Evolutionary conservation across 78 protist species (phyloP).

Genomic region (Dictyostelium capitatum): DNA sequence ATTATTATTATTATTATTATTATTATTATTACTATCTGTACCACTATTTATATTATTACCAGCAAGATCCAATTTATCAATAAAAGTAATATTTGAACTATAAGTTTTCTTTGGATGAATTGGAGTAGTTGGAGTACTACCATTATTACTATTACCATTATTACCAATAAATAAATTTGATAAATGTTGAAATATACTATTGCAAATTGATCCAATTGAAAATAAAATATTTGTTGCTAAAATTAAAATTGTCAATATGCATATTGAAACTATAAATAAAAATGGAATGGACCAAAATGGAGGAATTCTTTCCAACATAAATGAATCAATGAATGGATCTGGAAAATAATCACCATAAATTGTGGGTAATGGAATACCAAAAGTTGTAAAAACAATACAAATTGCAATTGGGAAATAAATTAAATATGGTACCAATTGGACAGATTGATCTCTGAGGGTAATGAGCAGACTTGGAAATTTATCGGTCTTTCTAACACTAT

Average conservation of each 20-base stretch:
- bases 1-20: neutral
- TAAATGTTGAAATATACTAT: neutral
- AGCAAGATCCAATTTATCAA: constrained; percentile 6
- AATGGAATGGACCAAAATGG: constrained; percentile 75
- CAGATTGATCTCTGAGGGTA: constrained; percentile 34
- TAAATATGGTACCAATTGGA: constrained; percentile 26
- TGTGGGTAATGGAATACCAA: constrained; percentile 30
- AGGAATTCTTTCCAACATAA: constrained; percentile 62
- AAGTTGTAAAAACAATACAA: constrained; percentile 18
- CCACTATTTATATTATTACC: neutral
- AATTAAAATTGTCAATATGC: constrained; percentile 55
- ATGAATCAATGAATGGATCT: constrained; percentile 45
- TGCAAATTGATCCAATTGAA: constrained; percentile 23
- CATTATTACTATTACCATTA: neutral
- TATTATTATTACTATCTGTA: neutral
- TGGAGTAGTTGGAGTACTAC: constrained; percentile 2
- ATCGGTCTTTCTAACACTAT: constrained; percentile 32
- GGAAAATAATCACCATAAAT: constrained; percentile 33
- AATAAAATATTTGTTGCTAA: constrained; percentile 28
- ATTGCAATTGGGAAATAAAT: constrained; percentile 16
- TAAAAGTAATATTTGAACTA: neutral
- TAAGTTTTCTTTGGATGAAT: neutral
- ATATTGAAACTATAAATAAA: constrained; percentile 37
- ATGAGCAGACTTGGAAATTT: constrained; percentile 50
- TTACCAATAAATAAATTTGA: neutral